phyloP scores from a whole-genome alignment of 495 filamentous ascomycete genomes.

The Trichoderma asperelloides region DNA sequence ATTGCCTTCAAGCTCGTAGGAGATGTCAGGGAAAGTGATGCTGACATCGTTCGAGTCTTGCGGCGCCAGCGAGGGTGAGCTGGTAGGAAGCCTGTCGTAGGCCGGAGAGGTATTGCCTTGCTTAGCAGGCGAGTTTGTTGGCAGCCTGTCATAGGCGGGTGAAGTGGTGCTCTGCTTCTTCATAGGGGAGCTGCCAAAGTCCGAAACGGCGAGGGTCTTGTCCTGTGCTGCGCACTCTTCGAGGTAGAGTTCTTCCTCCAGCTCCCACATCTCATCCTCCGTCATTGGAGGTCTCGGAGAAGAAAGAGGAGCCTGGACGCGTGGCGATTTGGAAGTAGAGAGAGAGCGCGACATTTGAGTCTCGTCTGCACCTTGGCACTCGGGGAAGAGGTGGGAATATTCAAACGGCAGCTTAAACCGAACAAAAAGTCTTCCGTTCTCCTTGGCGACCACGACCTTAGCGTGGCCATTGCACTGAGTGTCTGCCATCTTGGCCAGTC shows the following conservation, averaged over 20 bases:
- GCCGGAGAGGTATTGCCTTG: background rate
- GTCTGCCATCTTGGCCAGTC: background rate
- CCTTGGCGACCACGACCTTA: background rate
- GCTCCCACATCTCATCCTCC: background rate
- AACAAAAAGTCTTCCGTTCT: background rate
- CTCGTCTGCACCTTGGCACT: background rate
- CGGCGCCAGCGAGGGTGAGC: background rate
- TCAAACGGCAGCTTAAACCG: conserved; percentile 5
- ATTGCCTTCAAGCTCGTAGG: background rate
- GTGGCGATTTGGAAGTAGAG: background rate
- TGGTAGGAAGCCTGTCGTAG: background rate
- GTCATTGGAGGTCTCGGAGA: background rate
- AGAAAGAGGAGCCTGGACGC: background rate
- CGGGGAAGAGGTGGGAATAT: background rate
- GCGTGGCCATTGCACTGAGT: background rate
- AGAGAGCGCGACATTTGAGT: no score
- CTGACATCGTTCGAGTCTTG: background rate
- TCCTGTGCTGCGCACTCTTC: background rate
- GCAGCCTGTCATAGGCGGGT: no score
- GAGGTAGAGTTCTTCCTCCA: background rate
- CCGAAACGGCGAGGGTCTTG: background rate
- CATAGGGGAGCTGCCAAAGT: background rate
- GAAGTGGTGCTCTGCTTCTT: no score
- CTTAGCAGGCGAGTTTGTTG: no score
- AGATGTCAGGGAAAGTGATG: background rate